Percentiles rank a stretch among this genome's conserved stretches.
Conservation (phyloP, 441 rosid species). For the Croton setiger region DNA sequence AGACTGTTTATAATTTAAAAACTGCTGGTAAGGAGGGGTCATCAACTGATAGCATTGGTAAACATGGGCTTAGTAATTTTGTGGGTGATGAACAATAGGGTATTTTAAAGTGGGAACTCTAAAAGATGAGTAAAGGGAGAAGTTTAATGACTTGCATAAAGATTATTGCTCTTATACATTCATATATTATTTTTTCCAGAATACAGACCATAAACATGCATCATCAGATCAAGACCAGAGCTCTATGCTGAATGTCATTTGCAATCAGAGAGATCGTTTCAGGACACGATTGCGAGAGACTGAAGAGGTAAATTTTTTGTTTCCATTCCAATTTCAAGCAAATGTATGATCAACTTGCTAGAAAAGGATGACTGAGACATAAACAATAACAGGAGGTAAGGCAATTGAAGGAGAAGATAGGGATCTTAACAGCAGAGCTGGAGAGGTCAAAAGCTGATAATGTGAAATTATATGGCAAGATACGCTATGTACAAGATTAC, state of each 20-base stretch:
- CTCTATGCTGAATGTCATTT: conserved; percentile 98
- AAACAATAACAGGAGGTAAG: conserved; percentile 61
- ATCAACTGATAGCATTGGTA: too few species aligned
- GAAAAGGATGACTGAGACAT: conserved; percentile 10
- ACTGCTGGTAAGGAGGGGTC: too few species aligned
- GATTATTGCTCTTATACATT: neutral
- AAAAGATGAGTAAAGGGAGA: neutral
- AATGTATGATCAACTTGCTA: conserved; percentile 1
- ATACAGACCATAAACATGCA: conserved; percentile 63
- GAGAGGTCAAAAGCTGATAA: conserved; percentile 96
- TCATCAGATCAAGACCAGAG: conserved; percentile 89
- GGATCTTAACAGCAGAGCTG: conserved; percentile 67
- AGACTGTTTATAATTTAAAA: too few species aligned
- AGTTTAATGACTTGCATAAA: neutral
- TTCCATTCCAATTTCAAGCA: neutral
- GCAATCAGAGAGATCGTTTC: conserved; percentile 95
- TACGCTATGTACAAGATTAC: conserved; percentile 95
- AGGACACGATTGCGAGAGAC: conserved; percentile 82
- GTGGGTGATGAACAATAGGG: neutral
- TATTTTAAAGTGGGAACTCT: neutral
- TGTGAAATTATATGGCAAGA: conserved; percentile 93
- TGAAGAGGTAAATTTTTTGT: conserved; percentile 65
- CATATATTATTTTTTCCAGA: conserved; percentile 31
- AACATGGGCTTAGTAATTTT: neutral
- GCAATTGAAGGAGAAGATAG: conserved; percentile 83